These are phyloP conservation scores for Huntiella omanensis DNA, from an alignment of 2,329 filamentous ascomycete genomes.

Conservation along the genomic window DNA sequence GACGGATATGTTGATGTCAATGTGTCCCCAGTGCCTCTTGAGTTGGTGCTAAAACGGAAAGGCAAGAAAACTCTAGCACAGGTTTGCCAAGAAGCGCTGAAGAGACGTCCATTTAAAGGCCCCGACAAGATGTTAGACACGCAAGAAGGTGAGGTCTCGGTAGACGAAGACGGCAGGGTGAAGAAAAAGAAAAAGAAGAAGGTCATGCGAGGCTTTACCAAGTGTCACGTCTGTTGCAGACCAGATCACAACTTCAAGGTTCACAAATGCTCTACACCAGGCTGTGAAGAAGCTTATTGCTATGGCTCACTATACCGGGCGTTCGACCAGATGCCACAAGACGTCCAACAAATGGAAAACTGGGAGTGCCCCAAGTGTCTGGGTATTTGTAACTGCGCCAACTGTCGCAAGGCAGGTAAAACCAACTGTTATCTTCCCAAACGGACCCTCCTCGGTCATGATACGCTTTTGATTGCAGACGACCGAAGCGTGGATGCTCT, in stretches of 20 bases:
- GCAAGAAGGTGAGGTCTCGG: slow-evolving; percentile 29
- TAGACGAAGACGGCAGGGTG: slow-evolving; percentile 40
- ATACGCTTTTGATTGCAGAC: slow-evolving; percentile 79
- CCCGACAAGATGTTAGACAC: slow-evolving; percentile 16
- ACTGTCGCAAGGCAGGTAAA: slow-evolving; percentile 47
- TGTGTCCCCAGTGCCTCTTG: slow-evolving; percentile 49
- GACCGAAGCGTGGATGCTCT: slow-evolving; percentile 76
- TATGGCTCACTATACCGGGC: slow-evolving; percentile 85
- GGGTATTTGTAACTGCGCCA: slow-evolving; percentile 70
- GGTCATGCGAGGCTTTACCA: slow-evolving; percentile 33
- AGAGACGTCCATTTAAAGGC: slow-evolving; percentile 55
- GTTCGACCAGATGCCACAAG: slow-evolving; percentile 75
- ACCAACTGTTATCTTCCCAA: slow-evolving; percentile 70
- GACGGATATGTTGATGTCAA: slow-evolving; percentile 47
- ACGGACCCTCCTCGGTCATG: slow-evolving; percentile 72
- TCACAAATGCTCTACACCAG: slow-evolving; percentile 51
- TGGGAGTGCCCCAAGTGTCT: slow-evolving; percentile 85
- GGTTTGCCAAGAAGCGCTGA: slow-evolving; percentile 82
- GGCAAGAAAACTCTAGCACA: slow-evolving; percentile 70
- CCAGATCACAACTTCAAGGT: slow-evolving; percentile 72
- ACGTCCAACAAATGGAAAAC: slow-evolving; percentile 57
- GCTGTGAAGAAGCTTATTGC: slow-evolving; percentile 64
- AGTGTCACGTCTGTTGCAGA: slow-evolving; percentile 70
- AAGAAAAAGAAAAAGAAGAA: slow-evolving; percentile 1
- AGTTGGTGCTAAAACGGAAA: slow-evolving; percentile 45